Conservation (phyloP, 176 grass and related monocot species). For the Aegilops sharonensis region DNA sequence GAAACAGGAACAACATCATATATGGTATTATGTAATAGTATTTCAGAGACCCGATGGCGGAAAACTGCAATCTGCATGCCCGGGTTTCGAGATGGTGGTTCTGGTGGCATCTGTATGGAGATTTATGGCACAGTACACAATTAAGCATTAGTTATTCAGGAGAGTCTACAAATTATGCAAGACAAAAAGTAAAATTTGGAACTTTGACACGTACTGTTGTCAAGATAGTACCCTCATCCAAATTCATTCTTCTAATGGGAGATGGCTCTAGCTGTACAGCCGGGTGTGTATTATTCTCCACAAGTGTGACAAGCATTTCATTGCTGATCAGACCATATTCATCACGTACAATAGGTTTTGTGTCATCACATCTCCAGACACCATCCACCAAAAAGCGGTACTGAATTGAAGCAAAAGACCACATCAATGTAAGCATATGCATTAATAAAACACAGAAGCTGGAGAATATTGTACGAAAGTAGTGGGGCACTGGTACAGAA, state of each 20-base stretch:
- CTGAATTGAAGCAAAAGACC: slow-evolving; percentile 43
- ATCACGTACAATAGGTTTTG: slow-evolving; percentile 37
- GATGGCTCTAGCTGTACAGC: slow-evolving; percentile 44
- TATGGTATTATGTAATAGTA: slow-evolving; percentile 58
- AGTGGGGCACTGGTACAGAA: neutral
- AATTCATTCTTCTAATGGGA: slow-evolving; percentile 29
- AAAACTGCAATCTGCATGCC: slow-evolving; percentile 47
- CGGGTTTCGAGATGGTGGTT: slow-evolving; percentile 34
- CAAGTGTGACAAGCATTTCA: slow-evolving; percentile 37
- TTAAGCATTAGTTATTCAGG: slow-evolving; percentile 13
- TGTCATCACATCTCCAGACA: slow-evolving; percentile 59
- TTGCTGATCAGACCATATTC: slow-evolving; percentile 59
- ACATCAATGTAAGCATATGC: slow-evolving; percentile 29
- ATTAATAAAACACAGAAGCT: neutral
- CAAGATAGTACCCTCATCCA: slow-evolving; percentile 47
- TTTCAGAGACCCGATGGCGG: slow-evolving; percentile 38
- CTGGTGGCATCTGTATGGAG: slow-evolving; percentile 44
- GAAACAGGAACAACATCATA: slow-evolving; percentile 67
- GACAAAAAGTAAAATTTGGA: slow-evolving; percentile 10
- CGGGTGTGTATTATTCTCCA: slow-evolving; percentile 40
- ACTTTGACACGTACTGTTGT: slow-evolving; percentile 56
- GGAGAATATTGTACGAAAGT: slow-evolving; percentile 26
- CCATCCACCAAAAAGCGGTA: slow-evolving; percentile 71
- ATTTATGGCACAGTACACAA: neutral
- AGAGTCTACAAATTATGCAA: slow-evolving; percentile 3